Evolutionary conservation across 768 basidiomycete genomes (phyloP), one percentile per base, ranked within the genome.

Genomic region (Tylopilus subfusipes): DNA sequence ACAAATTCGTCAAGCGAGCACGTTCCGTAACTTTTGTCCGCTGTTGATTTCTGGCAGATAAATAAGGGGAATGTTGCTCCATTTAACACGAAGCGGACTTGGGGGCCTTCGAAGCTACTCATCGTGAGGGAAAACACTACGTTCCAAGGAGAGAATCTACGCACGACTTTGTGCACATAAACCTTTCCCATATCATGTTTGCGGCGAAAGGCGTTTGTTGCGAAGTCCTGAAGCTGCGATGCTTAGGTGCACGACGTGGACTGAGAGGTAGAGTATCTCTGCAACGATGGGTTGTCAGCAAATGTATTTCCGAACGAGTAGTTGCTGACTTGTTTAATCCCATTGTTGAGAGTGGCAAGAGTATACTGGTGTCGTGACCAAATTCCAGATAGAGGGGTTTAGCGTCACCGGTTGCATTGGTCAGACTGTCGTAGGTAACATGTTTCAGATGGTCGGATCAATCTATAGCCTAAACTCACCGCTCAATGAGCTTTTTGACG

Each of bases 181-280:
- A 75, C 56, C 61, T 69, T 60, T 77, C 75, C 76, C 74, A 78
- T 25, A 73, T 57, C 74, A 78, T 75, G 52, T 63, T 71, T 40
- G 76, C 75, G 14, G 65, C 76, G 53, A 78, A 78, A 30, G 77
- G 77, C 16, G 73, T 68, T 58, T 76, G 76, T 8, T 54, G 53
- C 6, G 75, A 72, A 29, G 75, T 77, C 46, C 66, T 66, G 64
- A 71, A 78, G 43, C 63, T 69, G 34, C 76, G 71, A 53, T 59
- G 58, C 29, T 24, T 21, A 58, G 61, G 53, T 63, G 69, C 39
- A 68, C 44, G 71, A 10, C 22, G 43, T 2, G 71, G 53, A 34
- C 62, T 54, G 30, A 76, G 71, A 29, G 70, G 68, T 1, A 53
- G 45, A 6, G 48, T 29, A 60, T 78, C 74, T 52, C 75, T 76